Base-by-base conservation (phyloP, 345 rosid genomes). In the Eucalyptus shirleyi region DNA sequence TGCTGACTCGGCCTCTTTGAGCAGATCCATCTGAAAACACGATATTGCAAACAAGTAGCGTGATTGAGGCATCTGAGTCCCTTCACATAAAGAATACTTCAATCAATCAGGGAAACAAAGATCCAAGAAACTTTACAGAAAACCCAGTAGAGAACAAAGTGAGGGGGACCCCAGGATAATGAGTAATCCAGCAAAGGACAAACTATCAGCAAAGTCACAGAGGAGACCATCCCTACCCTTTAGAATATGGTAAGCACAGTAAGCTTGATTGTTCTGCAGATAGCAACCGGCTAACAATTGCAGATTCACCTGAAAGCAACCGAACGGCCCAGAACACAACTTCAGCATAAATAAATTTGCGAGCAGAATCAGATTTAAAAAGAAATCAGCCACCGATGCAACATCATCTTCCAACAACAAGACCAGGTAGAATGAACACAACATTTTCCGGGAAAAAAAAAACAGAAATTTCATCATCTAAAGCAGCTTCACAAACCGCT, bases 31-130 rank as follows among this genome's bases (percentile, higher is more conserved):
- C 93, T 96, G 97, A 93, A 94, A 96, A 96, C 99, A 98, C 83
- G 99, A 96, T 91, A 97, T 90, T 17, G 99, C 99, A 91, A 97
- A 98, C 95, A 98, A 96, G 94, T 98, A 98, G 91, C 99, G 98
- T 72, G 99, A 98, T 93, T 95, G 98, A 92, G 98, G 96, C 96
- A 93, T 95, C 91, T 95, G 96, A 53, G 96, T 97, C 89, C 99
- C 99, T 98, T 95, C 95, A 93, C 34, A 88, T 56, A 87, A 42
- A 89, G 88, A 87, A 90, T 91, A 89, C 50, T 87, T 89, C 89
- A 90, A 77, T 17, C 55, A 72, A 59, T 56, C 21, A 50, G 62
- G 83, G 83, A 37, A 77, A 77, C 47, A 12, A 77, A 21, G 45
- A 77, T 40, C 83, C 45, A 77, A 77, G 44, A 37, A 37, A 72